Base-by-base conservation (phyloP, 805 yeast genomes). In the Wickerhamomyces ciferrii region DNA sequence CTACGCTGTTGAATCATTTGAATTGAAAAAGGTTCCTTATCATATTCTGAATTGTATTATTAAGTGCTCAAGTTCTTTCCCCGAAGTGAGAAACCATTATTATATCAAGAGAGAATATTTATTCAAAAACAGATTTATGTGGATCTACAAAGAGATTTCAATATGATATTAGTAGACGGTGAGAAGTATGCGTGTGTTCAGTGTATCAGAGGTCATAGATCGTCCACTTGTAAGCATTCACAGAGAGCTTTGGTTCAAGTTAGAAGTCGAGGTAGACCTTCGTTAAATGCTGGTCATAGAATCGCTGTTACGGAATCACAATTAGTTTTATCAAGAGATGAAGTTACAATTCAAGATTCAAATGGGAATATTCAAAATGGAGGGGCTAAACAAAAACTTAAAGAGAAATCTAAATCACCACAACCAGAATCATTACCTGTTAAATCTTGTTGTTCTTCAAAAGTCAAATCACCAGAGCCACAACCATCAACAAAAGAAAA, bases 201-300 rank as follows among this genome's bases (percentile, higher is more conserved):
- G 62, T 87, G 96, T 58, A 85, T 87, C 24, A 69, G 96, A 29
- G 96, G 96, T 20, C 96, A 87, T 58, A 67, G 96, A 21, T 83
- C 94, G 0, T 79, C 89, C 3, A 77, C 83, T 46, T 87, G 96
- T 61, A 79, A 79, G 46, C 96, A 87, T 62, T 78, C 81, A 36
- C 68, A 73, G 41, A 68, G 96, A 36, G 89, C 94, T 0, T 68
- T 87, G 39, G 78, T 87, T 6, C 84, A 83, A 55, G 95, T 87
- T 13, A 70, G 96, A 21, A 74, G 84, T 21, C 75, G 90, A 42
- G 96, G 96, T 4, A 63, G 96, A 24, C 95, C 95, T 0, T 69
- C 75, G 32, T 70, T 76, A 13, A 78, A 72, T 41, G 76, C 58
- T 17, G 52, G 55, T 0, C 62, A 56, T 27, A 48, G 65, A 43